Evolutionary conservation across 2,329 filamentous ascomycete genomes (phyloP).

Genomic region (Exophiala bonariae): DNA sequence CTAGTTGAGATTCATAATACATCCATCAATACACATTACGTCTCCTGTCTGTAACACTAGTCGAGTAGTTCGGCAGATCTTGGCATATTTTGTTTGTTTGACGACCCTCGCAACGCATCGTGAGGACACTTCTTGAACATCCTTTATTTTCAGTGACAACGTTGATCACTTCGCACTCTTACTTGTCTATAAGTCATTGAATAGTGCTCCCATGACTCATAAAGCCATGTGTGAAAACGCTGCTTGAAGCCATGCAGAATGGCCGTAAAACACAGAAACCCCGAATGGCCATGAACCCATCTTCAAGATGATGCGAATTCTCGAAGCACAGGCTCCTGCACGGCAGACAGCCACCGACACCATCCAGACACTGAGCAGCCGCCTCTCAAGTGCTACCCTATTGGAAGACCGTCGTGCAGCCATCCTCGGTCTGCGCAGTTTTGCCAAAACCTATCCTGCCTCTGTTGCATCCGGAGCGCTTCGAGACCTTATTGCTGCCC

Average conservation of each 20-base stretch:
- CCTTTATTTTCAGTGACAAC: too few relatives aligned
- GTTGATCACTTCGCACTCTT: too few relatives aligned
- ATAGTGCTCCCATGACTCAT: too few relatives aligned
- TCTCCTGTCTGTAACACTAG: too few relatives aligned
- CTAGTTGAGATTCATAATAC: too few relatives aligned
- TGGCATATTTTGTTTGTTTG: too few relatives aligned
- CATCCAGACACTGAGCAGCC: conserved; percentile 83
- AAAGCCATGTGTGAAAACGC: too few relatives aligned
- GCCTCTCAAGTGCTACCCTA: conserved; percentile 83
- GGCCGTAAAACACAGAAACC: not conserved
- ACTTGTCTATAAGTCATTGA: too few relatives aligned
- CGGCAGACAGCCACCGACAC: conserved; percentile 96
- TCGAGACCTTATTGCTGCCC: conserved; percentile 78
- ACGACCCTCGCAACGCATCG: too few relatives aligned
- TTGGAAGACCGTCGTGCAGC: conserved; percentile 92
- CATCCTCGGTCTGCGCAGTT: conserved; percentile 88
- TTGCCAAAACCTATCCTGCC: conserved; percentile 93
- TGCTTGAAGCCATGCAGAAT: not conserved
- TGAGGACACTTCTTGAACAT: too few relatives aligned
- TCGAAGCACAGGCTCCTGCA: conserved; percentile 74
- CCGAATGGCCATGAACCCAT: conserved; percentile 9
- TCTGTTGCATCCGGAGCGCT: conserved; percentile 94
- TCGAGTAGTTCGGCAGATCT: too few relatives aligned
- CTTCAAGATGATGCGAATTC: conserved; percentile 54
- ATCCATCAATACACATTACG: too few relatives aligned